These are phyloP conservation scores for Carex scoparia DNA, from an alignment of 176 grass and related monocot genomes.

Conservation along the genomic window DNA sequence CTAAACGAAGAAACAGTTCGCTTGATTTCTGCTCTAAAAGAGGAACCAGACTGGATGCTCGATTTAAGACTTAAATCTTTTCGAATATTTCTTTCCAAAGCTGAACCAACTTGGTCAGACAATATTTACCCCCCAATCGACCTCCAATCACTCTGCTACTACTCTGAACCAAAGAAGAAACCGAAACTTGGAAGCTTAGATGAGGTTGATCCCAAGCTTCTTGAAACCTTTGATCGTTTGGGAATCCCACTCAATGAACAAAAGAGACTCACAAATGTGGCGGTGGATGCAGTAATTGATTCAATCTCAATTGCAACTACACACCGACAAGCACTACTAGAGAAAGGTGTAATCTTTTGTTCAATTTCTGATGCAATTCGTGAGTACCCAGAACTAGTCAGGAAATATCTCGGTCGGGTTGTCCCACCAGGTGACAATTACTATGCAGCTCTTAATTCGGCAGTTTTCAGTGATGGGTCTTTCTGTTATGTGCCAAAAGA, in stretches of 20 bases:
- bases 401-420: constrained; percentile 55
- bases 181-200: constrained; percentile 85
- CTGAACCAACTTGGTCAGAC: constrained; percentile 86
- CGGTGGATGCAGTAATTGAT: constrained; percentile 92
- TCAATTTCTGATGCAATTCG: constrained; percentile 94
- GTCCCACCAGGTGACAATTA: constrained; percentile 79
- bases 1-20: constrained; percentile 72
- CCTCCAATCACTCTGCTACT: constrained; percentile 86
- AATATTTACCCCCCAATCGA: constrained; percentile 69
- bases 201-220: constrained; percentile 70
- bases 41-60: constrained; percentile 96
- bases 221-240: constrained; percentile 78
- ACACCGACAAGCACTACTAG: constrained; percentile 56
- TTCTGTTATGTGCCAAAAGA: constrained; percentile 99
- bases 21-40: constrained; percentile 76
- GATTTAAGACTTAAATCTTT: constrained; percentile 73
- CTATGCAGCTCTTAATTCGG: constrained; percentile 91
- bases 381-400: constrained; percentile 81
- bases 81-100: constrained; percentile 61
- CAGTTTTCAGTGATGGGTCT: constrained; percentile 86
- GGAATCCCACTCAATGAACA: constrained; percentile 89
- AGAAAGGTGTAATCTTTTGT: constrained; percentile 94
- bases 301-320: constrained; percentile 92
- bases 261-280: constrained; percentile 91
- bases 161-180: constrained; percentile 90